These are phyloP conservation scores for Globisporangium spiculum DNA, from an alignment of 352 stramenopile species.

Conservation along the genomic window DNA sequence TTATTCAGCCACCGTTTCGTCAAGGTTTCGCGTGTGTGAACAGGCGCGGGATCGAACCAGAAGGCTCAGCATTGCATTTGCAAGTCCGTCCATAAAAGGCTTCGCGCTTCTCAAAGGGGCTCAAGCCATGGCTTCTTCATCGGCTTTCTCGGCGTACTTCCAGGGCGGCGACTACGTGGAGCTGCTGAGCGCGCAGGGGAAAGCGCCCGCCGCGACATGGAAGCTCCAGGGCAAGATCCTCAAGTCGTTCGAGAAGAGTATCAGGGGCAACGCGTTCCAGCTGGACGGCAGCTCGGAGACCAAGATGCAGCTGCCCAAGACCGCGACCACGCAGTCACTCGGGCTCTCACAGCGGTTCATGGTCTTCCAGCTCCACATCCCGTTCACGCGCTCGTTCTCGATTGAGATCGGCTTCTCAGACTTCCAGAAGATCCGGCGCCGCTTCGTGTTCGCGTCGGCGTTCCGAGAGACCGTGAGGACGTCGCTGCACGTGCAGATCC, in stretches of 20 bases:
- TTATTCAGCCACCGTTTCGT: background rate
- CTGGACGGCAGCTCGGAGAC: conserved; percentile 77
- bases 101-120: background rate
- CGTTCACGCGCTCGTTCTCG: conserved; percentile 61
- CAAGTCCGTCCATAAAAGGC: background rate
- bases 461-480: conserved; percentile 68
- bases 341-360: conserved; percentile 76
- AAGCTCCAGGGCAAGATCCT: conserved; percentile 76
- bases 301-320: conserved; percentile 81
- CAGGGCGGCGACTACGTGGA: conserved; percentile 82
- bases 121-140: background rate
- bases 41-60: background rate
- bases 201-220: conserved; percentile 60
- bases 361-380: conserved; percentile 62
- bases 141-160: conserved; percentile 41
- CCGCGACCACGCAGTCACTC: conserved; percentile 29
- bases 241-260: conserved; percentile 78
- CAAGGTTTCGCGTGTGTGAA: background rate
- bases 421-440: conserved; percentile 64
- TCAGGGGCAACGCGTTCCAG: conserved; percentile 74
- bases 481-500: conserved; percentile 67
- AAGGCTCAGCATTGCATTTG: background rate
- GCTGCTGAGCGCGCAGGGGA: conserved; percentile 76
- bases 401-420: conserved; percentile 81
- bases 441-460: conserved; percentile 73